Evolutionary conservation across 352 stramenopile species (phyloP).

Genomic region (Hyaloperonospora arabidopsidis): DNA sequence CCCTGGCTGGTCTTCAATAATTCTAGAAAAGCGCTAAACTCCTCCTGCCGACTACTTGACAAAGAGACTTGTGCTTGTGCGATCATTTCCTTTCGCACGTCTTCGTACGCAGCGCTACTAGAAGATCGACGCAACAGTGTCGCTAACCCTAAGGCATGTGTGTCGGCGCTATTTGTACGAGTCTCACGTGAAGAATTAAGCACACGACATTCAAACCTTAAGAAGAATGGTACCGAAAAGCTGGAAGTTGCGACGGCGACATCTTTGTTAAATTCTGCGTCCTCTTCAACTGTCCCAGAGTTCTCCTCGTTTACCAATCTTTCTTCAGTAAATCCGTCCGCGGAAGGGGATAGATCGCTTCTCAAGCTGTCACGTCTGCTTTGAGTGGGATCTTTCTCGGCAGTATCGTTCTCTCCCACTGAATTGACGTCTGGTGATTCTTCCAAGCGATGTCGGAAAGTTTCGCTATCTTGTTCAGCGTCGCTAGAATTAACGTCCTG

Average conservation of each 20-base stretch:
- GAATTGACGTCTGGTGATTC: background rate
- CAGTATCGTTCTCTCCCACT: conserved; percentile 6
- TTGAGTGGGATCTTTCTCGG: conserved; percentile 9
- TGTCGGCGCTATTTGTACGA: conserved; percentile 19
- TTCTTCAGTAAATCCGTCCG: conserved; percentile 22
- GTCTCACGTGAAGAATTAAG: conserved; percentile 29
- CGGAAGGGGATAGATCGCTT: conserved; percentile 22
- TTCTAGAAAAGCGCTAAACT: conserved; percentile 35
- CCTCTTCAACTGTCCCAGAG: conserved; percentile 44
- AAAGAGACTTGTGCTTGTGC: conserved; percentile 19
- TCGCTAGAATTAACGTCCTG: conserved; percentile 10
- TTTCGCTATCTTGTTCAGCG: background rate
- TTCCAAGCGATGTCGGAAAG: conserved; percentile 1
- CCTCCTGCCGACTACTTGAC: conserved; percentile 23
- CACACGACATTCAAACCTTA: conserved; percentile 74
- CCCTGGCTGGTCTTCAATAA: conserved; percentile 24
- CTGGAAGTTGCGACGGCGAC: conserved; percentile 73
- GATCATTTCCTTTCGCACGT: conserved; percentile 28
- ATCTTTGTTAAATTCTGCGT: conserved; percentile 80
- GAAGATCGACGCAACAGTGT: conserved; percentile 31
- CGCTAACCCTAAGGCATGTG: conserved; percentile 7
- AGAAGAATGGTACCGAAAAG: conserved; percentile 81
- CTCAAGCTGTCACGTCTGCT: conserved; percentile 19
- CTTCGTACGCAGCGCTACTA: conserved; percentile 48
- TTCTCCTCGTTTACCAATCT: conserved; percentile 28